A percentile compares a stretch with the other conserved stretches of the same genome.
phyloP scores from a whole-genome alignment of 129 eudicot species.

The Lactuca sativa region DNA sequence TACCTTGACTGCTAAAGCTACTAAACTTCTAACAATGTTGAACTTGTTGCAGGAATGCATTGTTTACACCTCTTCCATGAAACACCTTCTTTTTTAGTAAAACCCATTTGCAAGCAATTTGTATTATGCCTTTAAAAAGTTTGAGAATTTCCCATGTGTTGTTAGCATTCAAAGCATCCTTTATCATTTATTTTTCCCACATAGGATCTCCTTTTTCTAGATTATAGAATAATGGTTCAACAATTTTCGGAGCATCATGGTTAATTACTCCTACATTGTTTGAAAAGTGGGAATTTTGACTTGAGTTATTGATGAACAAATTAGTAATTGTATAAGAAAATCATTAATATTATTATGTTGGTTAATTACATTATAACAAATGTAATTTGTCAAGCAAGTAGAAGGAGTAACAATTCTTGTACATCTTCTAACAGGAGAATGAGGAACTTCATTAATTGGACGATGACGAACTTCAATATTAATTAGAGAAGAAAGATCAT shows the following conservation, averaged over 20 bases:
- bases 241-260: neutral
- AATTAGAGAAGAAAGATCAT: too few relatives aligned
- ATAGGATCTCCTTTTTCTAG: neutral
- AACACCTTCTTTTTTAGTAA: too few relatives aligned
- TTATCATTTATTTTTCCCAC: neutral
- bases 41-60: neutral
- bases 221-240: neutral
- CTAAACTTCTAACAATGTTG: neutral
- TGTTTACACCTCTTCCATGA: too few relatives aligned
- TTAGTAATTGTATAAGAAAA: too few relatives aligned
- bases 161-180: neutral
- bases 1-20: neutral
- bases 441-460: too few relatives aligned
- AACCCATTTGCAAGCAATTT: neutral
- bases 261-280: too few relatives aligned
- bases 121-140: neutral
- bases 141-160: neutral
- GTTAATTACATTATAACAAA: neutral
- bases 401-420: neutral
- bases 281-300: too few relatives aligned
- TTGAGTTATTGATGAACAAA: too few relatives aligned
- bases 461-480: too few relatives aligned
- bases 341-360: too few relatives aligned
- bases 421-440: neutral
- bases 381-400: neutral